A percentile compares a stretch with the other conserved stretches of the same genome.
Conservation (phyloP, 73 alveolate species). For the Symbiodinium natans region DNA sequence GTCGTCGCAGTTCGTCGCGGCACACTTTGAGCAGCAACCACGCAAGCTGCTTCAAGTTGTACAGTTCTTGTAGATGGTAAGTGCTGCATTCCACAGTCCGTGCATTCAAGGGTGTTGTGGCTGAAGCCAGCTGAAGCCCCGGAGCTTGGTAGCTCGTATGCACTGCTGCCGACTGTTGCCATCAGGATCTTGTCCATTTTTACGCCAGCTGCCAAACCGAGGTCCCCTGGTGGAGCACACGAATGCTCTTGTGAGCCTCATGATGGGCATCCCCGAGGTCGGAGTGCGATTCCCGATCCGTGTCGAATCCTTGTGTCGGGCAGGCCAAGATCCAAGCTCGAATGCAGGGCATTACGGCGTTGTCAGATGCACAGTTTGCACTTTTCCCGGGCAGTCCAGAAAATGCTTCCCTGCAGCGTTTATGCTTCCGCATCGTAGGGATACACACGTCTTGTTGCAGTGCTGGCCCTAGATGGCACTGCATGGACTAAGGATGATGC, state of each 20-base stretch:
- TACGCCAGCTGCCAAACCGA: too few relatives aligned
- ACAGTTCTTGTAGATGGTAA: neutral
- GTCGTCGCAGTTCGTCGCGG: too few relatives aligned
- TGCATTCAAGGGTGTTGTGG: conserved; percentile 57
- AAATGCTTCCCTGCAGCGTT: conserved; percentile 15
- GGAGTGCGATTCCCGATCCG: neutral
- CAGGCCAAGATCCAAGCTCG: conserved; percentile 78
- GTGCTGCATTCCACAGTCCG: too few relatives aligned
- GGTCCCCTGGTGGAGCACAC: conserved; percentile 71
- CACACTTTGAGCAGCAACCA: too few relatives aligned
- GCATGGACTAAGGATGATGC: conserved; percentile 87
- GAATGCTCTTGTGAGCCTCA: conserved; percentile 44
- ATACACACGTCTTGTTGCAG: too few relatives aligned
- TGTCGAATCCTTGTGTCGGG: neutral
- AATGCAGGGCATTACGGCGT: conserved; percentile 55
- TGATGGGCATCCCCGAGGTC: conserved; percentile 93
- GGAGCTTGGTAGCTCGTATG: conserved; percentile 26
- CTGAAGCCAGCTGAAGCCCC: conserved; percentile 64
- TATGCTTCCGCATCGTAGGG: too few relatives aligned
- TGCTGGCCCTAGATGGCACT: too few relatives aligned
- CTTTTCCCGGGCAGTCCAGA: conserved; percentile 59
- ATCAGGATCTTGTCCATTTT: too few relatives aligned
- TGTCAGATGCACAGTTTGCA: conserved; percentile 74
- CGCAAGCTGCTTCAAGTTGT: too few relatives aligned
- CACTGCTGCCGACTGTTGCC: neutral